Evolutionary conservation across 495 filamentous ascomycete genomes (phyloP).

Genomic region (Penicillium paxilli): DNA sequence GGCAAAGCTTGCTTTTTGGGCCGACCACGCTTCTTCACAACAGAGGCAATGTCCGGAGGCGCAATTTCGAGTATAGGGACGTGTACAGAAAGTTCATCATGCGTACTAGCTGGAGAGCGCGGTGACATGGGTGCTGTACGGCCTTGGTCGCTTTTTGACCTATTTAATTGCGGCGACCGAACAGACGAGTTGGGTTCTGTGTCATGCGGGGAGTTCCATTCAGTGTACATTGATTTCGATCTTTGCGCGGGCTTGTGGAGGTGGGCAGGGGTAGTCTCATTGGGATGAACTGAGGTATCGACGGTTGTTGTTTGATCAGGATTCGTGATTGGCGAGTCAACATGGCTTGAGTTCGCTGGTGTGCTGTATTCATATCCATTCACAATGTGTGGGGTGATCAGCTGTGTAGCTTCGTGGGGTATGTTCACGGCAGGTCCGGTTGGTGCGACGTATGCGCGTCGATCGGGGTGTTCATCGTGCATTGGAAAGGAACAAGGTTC

Average conservation of each 20-base stretch:
- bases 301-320: not conserved
- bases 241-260: conserved; percentile 18
- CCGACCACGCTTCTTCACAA: conserved; percentile 32
- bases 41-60: conserved; percentile 1
- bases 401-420: conserved; percentile 8
- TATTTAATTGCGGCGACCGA: conserved; percentile 18
- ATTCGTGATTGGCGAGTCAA: not conserved
- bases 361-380: conserved; percentile 12
- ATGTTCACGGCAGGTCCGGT: not conserved
- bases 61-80: conserved; percentile 19
- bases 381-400: not conserved
- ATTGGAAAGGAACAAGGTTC: conserved; percentile 20
- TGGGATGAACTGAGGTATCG: conserved; percentile 3
- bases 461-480: conserved; percentile 2
- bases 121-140: conserved; percentile 9
- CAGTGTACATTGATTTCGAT: conserved; percentile 28
- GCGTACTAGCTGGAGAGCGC: conserved; percentile 19
- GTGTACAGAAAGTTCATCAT: conserved; percentile 34
- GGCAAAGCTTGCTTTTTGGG: conserved; percentile 32
- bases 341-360: conserved; percentile 3
- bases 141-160: conserved; percentile 27
- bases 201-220: conserved; percentile 37
- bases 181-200: conserved; percentile 44
- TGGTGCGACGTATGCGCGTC: not conserved
- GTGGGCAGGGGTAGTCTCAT: conserved; percentile 8